Evolutionary conservation across 2,329 filamentous ascomycete species (phyloP), one percentile per base, ranked within the genome.

Genomic region (Aspergillus quadrilineatus): DNA sequence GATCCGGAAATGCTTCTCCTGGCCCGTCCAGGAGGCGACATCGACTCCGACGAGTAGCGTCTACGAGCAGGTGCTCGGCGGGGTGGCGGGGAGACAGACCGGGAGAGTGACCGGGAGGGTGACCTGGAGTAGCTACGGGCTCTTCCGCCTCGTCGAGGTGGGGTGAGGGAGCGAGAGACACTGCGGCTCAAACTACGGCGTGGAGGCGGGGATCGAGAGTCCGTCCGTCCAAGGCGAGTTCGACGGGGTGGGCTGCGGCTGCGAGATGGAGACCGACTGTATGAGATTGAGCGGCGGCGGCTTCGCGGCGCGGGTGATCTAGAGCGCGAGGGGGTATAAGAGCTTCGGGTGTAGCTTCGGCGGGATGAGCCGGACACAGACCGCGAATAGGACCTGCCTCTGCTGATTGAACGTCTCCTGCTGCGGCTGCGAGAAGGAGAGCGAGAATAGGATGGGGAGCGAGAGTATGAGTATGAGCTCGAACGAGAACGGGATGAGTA

Each of bases 401-500:
- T 66, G 56, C 59, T 65, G 55, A 43, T 55, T 5, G 63, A 67
- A 53, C 57, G 69, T 37, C 63, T 59, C 44, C 57, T 69, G 32
- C 66, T 64, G 29, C 64, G 70, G 50, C 63, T 64, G 3, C 63
- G 65, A 8, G 73, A 75, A 26, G 66, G 67, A 36, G 73, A 73
- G n/a, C 73, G 70, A 9, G 72, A 70, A 53, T 68, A 66, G 6
- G 73, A 73, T 36, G 63, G 63, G 22, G 79, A 77, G 42, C 52
- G 52, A 29, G 58, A 57, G 44, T 48, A 48, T 10, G 59, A 59
- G 48, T 73, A 72, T 45, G 79, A 81, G 10, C 69, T 69, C 3
- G 78, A 79, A 29, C 74, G 73, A 10, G 78, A 77, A 42, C 71
- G 71, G 41, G 63, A 60, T 34, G 66, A 67, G 57, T 65, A 68